Evolutionary conservation across 2,329 filamentous ascomycete genomes (phyloP).

Genomic region (Periconia macrospinosa): DNA sequence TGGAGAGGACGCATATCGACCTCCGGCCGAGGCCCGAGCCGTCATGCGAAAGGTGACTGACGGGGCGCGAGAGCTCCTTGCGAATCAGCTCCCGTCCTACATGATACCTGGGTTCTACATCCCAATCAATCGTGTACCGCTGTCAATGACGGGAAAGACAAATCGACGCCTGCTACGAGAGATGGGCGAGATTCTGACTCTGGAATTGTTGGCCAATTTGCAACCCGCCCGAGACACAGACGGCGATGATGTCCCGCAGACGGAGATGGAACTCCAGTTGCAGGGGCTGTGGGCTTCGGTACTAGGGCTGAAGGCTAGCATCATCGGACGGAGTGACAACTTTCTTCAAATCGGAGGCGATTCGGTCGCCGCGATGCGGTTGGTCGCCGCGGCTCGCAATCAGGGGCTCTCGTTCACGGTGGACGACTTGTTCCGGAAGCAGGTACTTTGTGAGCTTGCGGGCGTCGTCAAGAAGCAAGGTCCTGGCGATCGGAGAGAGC

Average conservation of each 20-base stretch:
- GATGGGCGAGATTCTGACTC: not conserved
- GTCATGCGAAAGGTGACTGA: not conserved
- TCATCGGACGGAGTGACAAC: conserved; percentile 45
- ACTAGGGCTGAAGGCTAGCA: not conserved
- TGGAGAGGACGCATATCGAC: not conserved
- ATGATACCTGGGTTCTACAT: not conserved
- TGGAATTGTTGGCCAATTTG: no score
- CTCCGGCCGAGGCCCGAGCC: no score
- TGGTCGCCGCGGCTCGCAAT: not conserved
- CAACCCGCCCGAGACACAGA: no score
- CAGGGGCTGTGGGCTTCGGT: not conserved
- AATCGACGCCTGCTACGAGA: not conserved
- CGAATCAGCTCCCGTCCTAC: not conserved
- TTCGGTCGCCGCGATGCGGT: conserved; percentile 5
- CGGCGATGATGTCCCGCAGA: not conserved
- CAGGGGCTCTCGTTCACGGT: not conserved
- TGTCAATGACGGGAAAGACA: not conserved
- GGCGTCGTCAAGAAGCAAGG: no score
- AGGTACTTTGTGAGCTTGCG: not conserved
- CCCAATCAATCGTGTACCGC: not conserved
- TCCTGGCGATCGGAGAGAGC: not conserved
- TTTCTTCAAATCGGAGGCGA: conserved; percentile 4
- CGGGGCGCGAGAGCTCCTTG: not conserved
- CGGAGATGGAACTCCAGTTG: not conserved
- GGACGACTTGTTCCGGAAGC: conserved; percentile 1